Evolutionary conservation across 2,329 filamentous ascomycete species (phyloP).

Genomic region (Emydomyces testavorans): DNA sequence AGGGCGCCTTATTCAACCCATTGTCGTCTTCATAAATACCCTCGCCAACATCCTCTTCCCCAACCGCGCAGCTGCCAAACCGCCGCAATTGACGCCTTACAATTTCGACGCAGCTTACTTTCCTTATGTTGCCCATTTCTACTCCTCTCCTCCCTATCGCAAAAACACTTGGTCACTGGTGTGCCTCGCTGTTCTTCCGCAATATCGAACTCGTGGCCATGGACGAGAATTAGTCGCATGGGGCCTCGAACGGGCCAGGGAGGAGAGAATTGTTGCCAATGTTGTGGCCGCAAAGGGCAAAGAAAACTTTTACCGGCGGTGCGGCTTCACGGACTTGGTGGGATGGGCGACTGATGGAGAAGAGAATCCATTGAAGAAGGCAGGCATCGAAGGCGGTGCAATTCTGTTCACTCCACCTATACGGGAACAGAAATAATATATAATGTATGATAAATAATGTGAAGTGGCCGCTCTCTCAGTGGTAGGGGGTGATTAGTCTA

Average conservation of each 20-base stretch:
- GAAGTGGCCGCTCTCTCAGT: too few relatives aligned
- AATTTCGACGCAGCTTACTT: not conserved
- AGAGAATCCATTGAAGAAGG: slow-evolving; percentile 7
- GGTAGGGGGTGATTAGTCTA: too few relatives aligned
- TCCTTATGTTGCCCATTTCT: not conserved
- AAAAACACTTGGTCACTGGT: not conserved
- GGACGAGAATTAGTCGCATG: slow-evolving; percentile 1
- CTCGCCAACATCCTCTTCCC: slow-evolving; percentile 5
- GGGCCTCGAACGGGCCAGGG: not conserved
- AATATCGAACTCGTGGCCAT: slow-evolving; percentile 4
- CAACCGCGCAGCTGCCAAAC: slow-evolving; percentile 10
- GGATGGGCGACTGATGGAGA: slow-evolving; percentile 11
- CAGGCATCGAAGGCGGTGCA: slow-evolving; percentile 7
- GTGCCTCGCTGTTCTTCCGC: slow-evolving; percentile 6
- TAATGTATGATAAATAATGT: too few relatives aligned
- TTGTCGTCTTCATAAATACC: slow-evolving; percentile 1
- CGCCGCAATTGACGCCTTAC: slow-evolving; percentile 5
- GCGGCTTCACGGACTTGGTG: slow-evolving; percentile 10
- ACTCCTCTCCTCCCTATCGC: slow-evolving; percentile 1
- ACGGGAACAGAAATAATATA: not conserved
- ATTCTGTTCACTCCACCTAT: slow-evolving; percentile 8
- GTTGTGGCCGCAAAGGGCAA: slow-evolving; percentile 9
- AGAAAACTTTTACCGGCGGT: slow-evolving; percentile 11
- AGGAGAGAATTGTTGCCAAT: slow-evolving; percentile 1
- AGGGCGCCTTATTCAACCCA: slow-evolving; percentile 5